Evolutionary conservation across 2,329 filamentous ascomycete genomes (phyloP), one percentile per base, ranked within the genome.

Genomic region (Fusarium sublunatum): DNA sequence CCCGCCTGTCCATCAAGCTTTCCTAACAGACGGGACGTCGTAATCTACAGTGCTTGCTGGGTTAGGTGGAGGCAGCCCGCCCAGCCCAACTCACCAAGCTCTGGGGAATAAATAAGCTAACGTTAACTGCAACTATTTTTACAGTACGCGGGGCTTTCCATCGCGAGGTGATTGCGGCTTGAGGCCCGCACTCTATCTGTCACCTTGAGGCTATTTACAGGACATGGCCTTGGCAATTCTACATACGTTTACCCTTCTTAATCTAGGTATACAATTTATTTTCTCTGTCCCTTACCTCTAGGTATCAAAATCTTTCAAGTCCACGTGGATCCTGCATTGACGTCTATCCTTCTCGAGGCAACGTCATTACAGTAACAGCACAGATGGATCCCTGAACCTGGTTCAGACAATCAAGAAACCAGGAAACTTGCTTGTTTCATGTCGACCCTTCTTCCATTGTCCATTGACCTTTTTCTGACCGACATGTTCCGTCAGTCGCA

Each of bases 291-390:
- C 19, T 19, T 19, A 2, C 19, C 19, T 19, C 19, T 19, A 19
- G 19, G 19, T 19, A 19, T 19, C 19, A 19, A 19, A 19, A 19
- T 19, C 19, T 19, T 19, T 35, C n/a, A 43, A 39, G 22, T 54
- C 24, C n/a, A 12, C n/a, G 49, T 15, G 5, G 56, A 59, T 59
- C 56, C 56, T 59, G 35, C 53, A 24, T 42, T 41, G 40, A 47
- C 25, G 49, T 26, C 41, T 47, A 15, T 40, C 40, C 34, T 59
- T 40, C 57, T 60, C 55, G 42, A 13, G 13, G 42, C 36, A 60
- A 60, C 57, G 55, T 60, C 61, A 64, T 64, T 36, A 45, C 52
- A 19, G 15, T 58, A 32, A 39, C 44, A 40, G 28, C 32, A 34
- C 35, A 43, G 41, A 43, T 22, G 19, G 32, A 64, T 55, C 55